Conservation (phyloP, 371 early-diverging fungal species). For the Coemansia linderi region DNA sequence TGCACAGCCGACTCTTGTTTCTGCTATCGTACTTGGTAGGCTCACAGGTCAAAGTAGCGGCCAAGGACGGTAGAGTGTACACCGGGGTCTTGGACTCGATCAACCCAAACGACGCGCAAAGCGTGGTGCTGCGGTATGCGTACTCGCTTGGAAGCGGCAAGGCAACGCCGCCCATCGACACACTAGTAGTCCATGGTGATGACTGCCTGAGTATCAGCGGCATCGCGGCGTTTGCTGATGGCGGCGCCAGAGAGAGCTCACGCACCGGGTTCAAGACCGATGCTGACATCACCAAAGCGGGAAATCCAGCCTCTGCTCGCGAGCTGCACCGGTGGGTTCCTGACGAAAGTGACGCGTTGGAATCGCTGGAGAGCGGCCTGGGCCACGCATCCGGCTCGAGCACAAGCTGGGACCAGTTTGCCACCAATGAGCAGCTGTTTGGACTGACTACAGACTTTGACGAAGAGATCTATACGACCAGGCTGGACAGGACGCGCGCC, state of each 20-base stretch:
- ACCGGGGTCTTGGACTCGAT: constrained; percentile 80
- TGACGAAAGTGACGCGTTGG: constrained; percentile 58
- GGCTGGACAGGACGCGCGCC: constrained; percentile 81
- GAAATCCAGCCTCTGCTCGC: constrained; percentile 70
- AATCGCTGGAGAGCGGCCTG: constrained; percentile 38
- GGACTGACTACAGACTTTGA: constrained; percentile 95
- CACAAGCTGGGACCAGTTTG: constrained; percentile 97
- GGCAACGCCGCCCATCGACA: constrained; percentile 54
- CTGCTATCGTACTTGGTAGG: constrained; percentile 76
- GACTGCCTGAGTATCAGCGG: constrained; percentile 71
- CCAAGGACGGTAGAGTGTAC: constrained; percentile 68
- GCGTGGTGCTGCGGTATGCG: constrained; percentile 73
- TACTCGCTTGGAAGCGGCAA: constrained; percentile 54
- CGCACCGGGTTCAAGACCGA: constrained; percentile 81
- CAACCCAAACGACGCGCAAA: constrained; percentile 72
- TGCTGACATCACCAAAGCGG: constrained; percentile 77
- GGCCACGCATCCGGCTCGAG: constrained; percentile 18
- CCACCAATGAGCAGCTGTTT: constrained; percentile 92
- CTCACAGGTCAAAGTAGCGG: constrained; percentile 67
- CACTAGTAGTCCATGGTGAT: constrained; percentile 68
- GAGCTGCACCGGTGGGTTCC: constrained; percentile 87
- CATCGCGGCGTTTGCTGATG: constrained; percentile 61
- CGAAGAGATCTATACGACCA: constrained; percentile 95
- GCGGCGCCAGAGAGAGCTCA: constrained; percentile 26
- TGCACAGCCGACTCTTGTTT: constrained; percentile 74